phyloP scores from a whole-genome alignment of 2,329 filamentous ascomycete genomes.

The Monilinia fructicola region DNA sequence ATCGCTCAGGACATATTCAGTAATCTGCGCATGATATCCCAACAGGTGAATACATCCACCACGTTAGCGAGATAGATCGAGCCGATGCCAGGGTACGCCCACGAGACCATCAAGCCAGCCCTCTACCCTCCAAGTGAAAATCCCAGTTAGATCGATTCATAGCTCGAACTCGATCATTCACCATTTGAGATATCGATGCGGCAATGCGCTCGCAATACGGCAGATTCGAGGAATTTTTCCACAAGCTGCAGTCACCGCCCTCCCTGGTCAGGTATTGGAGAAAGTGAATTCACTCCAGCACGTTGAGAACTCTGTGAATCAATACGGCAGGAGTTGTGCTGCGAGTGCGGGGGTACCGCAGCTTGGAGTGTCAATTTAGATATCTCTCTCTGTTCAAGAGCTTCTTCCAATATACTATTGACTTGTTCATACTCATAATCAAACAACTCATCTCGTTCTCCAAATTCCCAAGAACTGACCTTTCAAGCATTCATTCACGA shows the following conservation, averaged over 20 bases:
- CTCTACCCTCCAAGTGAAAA: neutral
- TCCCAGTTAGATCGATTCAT: neutral
- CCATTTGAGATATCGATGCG: neutral
- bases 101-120: neutral
- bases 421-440: neutral
- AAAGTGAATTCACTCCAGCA: neutral
- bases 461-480: neutral
- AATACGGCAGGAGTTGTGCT: neutral
- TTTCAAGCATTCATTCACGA: neutral
- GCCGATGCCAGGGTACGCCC: no score
- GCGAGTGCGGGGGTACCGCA: neutral
- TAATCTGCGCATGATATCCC: no score
- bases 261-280: neutral
- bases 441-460: neutral
- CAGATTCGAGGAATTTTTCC: no score
- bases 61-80: neutral
- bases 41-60: no score
- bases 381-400: neutral
- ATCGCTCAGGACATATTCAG: no score
- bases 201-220: neutral
- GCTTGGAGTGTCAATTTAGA: neutral
- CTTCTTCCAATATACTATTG: neutral
- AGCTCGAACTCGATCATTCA: neutral
- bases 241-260: no score
- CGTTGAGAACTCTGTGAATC: neutral